Evolutionary conservation across 2,329 filamentous ascomycete genomes (phyloP).

Genomic region (Thielaviopsis populi): DNA sequence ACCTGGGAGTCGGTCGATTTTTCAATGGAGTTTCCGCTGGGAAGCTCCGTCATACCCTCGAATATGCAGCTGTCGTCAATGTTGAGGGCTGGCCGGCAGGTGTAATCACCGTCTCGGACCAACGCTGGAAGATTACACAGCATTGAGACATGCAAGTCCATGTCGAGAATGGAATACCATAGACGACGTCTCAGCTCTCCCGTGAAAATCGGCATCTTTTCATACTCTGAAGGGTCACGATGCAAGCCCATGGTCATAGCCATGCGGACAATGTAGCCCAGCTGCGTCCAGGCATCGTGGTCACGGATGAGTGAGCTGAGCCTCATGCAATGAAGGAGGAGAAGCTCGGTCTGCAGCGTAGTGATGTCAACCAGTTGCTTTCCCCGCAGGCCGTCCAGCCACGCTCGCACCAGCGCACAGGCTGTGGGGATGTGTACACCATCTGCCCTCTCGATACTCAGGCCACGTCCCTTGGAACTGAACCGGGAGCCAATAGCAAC

Average conservation of each 20-base stretch:
- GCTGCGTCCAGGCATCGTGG: constrained; percentile 38
- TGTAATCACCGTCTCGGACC: constrained; percentile 38
- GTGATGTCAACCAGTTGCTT: constrained; percentile 38
- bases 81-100: constrained; percentile 38
- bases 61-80: constrained; percentile 37
- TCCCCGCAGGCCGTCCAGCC: constrained; percentile 37
- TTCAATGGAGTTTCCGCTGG: constrained; percentile 35
- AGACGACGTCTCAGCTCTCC: constrained; percentile 39
- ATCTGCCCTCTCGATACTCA: constrained; percentile 36
- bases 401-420: constrained; percentile 38
- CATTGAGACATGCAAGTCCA: constrained; percentile 41
- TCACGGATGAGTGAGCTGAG: constrained; percentile 36
- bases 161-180: constrained; percentile 42
- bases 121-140: constrained; percentile 37
- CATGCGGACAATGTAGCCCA: constrained; percentile 41
- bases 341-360: constrained; percentile 38
- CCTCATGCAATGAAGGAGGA: constrained; percentile 38
- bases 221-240: constrained; percentile 40
- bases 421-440: constrained; percentile 43
- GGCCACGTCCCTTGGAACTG: constrained; percentile 34
- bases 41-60: constrained; percentile 34
- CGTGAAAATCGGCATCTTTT: constrained; percentile 34
- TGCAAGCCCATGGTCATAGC: constrained; percentile 46
- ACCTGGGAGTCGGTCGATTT: constrained; percentile 38
- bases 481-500: constrained; percentile 40